Conservation (phyloP, 108 stramenopile genomes). For the Aureococcus anophagefferens region DNA sequence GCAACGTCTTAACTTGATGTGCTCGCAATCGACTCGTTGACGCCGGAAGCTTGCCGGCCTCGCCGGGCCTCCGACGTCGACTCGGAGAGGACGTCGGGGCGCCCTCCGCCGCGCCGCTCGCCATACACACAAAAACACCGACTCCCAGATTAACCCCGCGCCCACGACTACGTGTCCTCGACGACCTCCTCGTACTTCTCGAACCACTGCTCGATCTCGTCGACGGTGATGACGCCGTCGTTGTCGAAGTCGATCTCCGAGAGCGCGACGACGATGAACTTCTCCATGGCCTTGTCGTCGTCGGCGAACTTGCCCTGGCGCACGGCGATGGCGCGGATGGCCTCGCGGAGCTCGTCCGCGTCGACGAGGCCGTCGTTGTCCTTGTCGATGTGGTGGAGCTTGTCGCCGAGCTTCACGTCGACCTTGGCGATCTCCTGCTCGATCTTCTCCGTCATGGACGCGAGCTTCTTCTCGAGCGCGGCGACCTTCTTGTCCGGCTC, state of each 20-base stretch:
- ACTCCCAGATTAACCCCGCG: neutral
- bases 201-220: neutral
- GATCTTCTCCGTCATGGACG: conserved; percentile 81
- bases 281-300: neutral
- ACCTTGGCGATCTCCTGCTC: conserved; percentile 75
- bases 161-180: neutral
- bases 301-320: neutral
- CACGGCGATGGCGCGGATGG: neutral
- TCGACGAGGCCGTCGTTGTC: conserved; percentile 81
- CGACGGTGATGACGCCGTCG: neutral
- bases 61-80: too few relatives aligned
- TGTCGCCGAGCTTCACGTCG: conserved; percentile 82
- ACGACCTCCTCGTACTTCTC: neutral
- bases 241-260: neutral
- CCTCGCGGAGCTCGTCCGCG: conserved; percentile 45
- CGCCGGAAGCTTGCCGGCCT: too few relatives aligned
- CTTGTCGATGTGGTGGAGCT: conserved; percentile 88
- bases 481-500: conserved; percentile 44
- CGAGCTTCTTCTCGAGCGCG: conserved; percentile 63
- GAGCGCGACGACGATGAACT: neutral
- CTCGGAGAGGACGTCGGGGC: too few relatives aligned
- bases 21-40: too few relatives aligned
- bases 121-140: conserved; percentile 29
- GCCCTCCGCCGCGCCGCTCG: too few relatives aligned
- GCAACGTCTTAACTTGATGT: too few relatives aligned